Percentiles rank a stretch among this genome's conserved stretches.
These are phyloP conservation scores for Ustilago shanxiensis DNA, from an alignment of 1,284 basidiomycete species.

Conservation along the genomic window DNA sequence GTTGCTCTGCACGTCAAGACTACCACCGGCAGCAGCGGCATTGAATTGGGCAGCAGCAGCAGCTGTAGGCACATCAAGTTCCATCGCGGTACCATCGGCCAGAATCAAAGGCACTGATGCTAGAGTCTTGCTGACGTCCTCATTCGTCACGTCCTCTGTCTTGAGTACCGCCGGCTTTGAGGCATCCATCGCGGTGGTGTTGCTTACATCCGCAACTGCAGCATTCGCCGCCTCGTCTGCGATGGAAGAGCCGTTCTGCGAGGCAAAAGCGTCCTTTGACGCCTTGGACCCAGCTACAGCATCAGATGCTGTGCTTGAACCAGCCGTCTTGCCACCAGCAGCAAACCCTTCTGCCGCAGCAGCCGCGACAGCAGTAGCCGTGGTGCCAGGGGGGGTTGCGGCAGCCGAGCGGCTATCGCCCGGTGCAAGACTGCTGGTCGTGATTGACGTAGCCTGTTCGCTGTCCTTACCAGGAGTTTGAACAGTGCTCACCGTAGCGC, in stretches of 20 bases:
- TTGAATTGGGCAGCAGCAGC: slow-evolving; percentile 23
- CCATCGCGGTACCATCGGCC: slow-evolving; percentile 22
- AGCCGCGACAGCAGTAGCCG: not conserved
- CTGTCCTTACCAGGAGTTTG: slow-evolving; percentile 45
- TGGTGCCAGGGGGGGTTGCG: slow-evolving; percentile 22
- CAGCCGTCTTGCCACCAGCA: slow-evolving; percentile 1
- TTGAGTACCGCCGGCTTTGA: slow-evolving; percentile 10
- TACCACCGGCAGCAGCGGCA: slow-evolving; percentile 11
- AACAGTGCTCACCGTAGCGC: not conserved
- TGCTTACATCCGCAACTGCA: not conserved
- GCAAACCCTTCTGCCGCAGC: slow-evolving; percentile 3
- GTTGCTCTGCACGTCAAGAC: slow-evolving; percentile 21
- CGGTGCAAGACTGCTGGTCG: slow-evolving; percentile 43
- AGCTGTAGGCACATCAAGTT: slow-evolving; percentile 29
- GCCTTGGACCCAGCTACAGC: not conserved
- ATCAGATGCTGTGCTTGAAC: not conserved
- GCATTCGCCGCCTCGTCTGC: not conserved
- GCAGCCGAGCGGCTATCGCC: slow-evolving; percentile 48
- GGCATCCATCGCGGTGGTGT: not conserved
- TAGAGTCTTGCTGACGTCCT: slow-evolving; percentile 2
- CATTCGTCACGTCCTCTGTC: slow-evolving; percentile 18
- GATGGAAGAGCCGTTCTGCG: not conserved
- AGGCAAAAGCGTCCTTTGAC: not conserved
- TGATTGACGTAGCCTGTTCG: slow-evolving; percentile 44
- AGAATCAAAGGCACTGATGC: slow-evolving; percentile 28